These are phyloP conservation scores for Articulospora tetracladia DNA, from an alignment of 495 filamentous ascomycete genomes.

Conservation along the genomic window DNA sequence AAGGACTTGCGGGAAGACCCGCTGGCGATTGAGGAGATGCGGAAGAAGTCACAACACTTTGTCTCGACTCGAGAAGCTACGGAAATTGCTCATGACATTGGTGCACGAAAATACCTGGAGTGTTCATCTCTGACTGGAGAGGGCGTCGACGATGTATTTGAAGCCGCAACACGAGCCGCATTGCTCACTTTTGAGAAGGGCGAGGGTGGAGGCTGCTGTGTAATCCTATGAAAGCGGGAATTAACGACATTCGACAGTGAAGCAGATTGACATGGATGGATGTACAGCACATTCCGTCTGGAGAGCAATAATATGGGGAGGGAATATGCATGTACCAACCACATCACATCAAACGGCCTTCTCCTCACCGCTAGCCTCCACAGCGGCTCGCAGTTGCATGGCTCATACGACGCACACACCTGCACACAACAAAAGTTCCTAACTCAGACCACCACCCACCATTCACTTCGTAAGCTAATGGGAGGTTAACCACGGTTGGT, in stretches of 20 bases:
- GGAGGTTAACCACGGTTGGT: neutral
- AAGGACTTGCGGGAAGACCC: slow-evolving; percentile 97
- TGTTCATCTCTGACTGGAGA: slow-evolving; percentile 97
- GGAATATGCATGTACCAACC: no score
- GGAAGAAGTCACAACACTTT: slow-evolving; percentile 87
- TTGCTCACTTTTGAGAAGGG: slow-evolving; percentile 87
- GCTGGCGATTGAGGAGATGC: slow-evolving; percentile 92
- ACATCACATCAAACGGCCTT: no score
- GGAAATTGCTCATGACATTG: slow-evolving; percentile 76
- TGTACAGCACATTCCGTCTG: neutral
- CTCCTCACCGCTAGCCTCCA: no score
- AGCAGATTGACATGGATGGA: neutral
- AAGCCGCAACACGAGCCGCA: slow-evolving; percentile 94
- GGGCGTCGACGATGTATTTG: slow-evolving; percentile 98
- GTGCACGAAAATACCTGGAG: slow-evolving; percentile 93
- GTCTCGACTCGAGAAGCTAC: slow-evolving; percentile 76
- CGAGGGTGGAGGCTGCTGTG: slow-evolving; percentile 77
- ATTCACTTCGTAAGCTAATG: neutral
- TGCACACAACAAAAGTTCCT: slow-evolving; percentile 1
- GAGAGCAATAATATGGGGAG: neutral
- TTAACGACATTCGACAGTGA: slow-evolving; percentile 3
- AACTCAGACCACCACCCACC: neutral
- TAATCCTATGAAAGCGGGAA: slow-evolving; percentile 67
- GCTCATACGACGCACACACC: neutral
- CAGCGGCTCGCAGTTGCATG: neutral